These are phyloP conservation scores for Lachancea cidri DNA, from an alignment of 805 yeast genomes.

Conservation along the genomic window DNA sequence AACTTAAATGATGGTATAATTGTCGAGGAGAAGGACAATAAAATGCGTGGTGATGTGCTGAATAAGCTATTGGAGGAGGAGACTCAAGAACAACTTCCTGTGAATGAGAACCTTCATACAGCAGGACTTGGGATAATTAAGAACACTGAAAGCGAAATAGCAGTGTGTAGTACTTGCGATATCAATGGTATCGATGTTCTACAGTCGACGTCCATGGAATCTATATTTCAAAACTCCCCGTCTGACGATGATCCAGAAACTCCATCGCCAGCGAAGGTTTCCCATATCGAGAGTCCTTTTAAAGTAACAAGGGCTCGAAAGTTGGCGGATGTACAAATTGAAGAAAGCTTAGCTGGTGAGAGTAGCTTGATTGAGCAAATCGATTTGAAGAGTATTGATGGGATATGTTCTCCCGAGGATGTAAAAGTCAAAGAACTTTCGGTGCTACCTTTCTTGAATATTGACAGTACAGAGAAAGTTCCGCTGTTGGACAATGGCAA, in stretches of 20 bases:
- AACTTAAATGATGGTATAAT: constrained; percentile 5
- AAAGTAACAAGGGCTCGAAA: constrained; percentile 17
- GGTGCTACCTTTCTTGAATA: too few relatives aligned
- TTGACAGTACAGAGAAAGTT: not conserved
- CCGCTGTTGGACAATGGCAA: constrained; percentile 38
- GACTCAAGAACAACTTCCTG: not conserved
- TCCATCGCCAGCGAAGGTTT: constrained; percentile 11
- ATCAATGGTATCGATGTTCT: constrained; percentile 5
- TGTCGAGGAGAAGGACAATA: not conserved
- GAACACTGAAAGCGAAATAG: constrained; percentile 7
- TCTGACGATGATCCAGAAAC: constrained; percentile 2
- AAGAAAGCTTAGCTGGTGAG: too few relatives aligned
- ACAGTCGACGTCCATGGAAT: constrained; percentile 1
- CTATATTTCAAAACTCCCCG: not conserved
- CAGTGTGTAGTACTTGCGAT: constrained; percentile 2
- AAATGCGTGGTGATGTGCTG: constrained; percentile 1
- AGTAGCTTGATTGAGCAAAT: too few relatives aligned
- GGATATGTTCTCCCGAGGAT: too few relatives aligned
- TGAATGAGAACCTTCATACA: too few relatives aligned
- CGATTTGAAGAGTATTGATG: too few relatives aligned
- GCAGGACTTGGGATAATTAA: constrained; percentile 5
- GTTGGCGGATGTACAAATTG: not conserved
- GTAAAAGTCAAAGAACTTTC: too few relatives aligned
- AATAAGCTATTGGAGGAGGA: constrained; percentile 2
- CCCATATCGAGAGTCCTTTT: constrained; percentile 29